phyloP scores from a whole-genome alignment of 2,329 filamentous ascomycete species.

The Xylaria digitata region DNA sequence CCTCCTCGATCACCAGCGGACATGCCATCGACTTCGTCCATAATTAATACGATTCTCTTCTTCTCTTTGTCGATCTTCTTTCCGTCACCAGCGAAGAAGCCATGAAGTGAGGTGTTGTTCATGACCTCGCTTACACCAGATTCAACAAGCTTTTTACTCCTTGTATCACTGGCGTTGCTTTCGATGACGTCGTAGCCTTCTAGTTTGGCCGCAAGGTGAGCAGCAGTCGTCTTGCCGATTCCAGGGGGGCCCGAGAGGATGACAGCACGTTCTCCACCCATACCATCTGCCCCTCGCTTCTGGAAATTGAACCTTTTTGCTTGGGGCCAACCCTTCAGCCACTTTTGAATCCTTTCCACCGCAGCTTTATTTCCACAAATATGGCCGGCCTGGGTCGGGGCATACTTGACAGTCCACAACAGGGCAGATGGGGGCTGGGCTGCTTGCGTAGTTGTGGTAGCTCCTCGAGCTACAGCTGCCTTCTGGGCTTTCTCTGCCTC shows the following conservation, averaged over 20 bases:
- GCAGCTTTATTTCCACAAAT: conserved; percentile 94
- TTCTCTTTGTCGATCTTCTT: conserved; percentile 82
- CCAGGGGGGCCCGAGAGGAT: conserved; percentile 96
- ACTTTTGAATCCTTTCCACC: conserved; percentile 89
- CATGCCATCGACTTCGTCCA: conserved; percentile 99
- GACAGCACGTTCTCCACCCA: conserved; percentile 85
- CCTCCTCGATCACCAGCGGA: conserved; percentile 95
- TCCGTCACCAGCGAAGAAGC: conserved; percentile 87
- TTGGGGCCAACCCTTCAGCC: conserved; percentile 86
- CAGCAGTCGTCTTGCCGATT: conserved; percentile 97
- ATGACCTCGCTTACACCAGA: conserved; percentile 87
- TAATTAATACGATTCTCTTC: conserved; percentile 95
- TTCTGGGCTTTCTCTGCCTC: conserved; percentile 67
- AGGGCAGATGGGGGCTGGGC: conserved; percentile 65
- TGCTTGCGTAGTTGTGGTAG: conserved; percentile 52
- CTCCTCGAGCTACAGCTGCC: conserved; percentile 58
- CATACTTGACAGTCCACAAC: conserved; percentile 96
- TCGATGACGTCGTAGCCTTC: conserved; percentile 95
- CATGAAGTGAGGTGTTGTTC: conserved; percentile 90
- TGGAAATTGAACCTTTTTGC: conserved; percentile 84
- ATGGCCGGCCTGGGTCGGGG: conserved; percentile 83
- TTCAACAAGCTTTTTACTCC: conserved; percentile 97
- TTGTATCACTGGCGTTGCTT: conserved; percentile 93
- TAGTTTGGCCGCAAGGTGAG: conserved; percentile 90
- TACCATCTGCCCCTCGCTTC: conserved; percentile 83